Base-by-base conservation (phyloP, 2,329 filamentous ascomycete species). In the Colletotrichum brevisporum region DNA sequence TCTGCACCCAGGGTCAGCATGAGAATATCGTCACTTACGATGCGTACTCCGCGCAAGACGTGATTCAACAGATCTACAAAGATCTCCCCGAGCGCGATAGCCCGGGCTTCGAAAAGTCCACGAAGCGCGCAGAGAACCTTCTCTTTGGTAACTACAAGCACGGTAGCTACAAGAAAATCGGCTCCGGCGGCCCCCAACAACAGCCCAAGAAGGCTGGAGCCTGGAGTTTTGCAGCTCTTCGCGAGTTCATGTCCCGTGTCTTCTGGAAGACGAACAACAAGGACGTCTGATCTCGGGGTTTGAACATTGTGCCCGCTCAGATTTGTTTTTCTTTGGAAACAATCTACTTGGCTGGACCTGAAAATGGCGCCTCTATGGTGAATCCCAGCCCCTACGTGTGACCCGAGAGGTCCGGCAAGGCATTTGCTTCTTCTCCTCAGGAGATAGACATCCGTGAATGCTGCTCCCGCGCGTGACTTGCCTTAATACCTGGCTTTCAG, bases 121-220 rank as follows among this genome's bases (percentile, higher is more conserved):
- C 18, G 39, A 62, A 62, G 59, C 53, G 18, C 15, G 48, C 59
- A n/a, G 36, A 39, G 6, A 43, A 62, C 59, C 26, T 62, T 15
- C 48, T 62, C 12, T 62, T 62, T 24, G 21, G 59, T 16, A 62
- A 62, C 24, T 54, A 62, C 50, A 24, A 54, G 39, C n/a, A 52
- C 9, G 59, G 59, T n/a, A 45, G 13, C 3, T 54, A 62, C 39
- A 62, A 62, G 21, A 53, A 36, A 24, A 54, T 62, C 16, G 9
- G 13, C 15, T 18, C 45, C 8, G 45, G 53, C 12, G 15, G 13
- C 15, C 31, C 45, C 4, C 47, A 45, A 3, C 10, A 27, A 15
- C 8, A 26, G 18, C 5, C 31, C 15, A 2, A 18, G 57, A 36
- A 50, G 57, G 18, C 45, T 18, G 26, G 21, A 8, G n/a, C 6